phyloP scores from a whole-genome alignment of 495 filamentous ascomycete genomes.

The Penicillium angulare region DNA sequence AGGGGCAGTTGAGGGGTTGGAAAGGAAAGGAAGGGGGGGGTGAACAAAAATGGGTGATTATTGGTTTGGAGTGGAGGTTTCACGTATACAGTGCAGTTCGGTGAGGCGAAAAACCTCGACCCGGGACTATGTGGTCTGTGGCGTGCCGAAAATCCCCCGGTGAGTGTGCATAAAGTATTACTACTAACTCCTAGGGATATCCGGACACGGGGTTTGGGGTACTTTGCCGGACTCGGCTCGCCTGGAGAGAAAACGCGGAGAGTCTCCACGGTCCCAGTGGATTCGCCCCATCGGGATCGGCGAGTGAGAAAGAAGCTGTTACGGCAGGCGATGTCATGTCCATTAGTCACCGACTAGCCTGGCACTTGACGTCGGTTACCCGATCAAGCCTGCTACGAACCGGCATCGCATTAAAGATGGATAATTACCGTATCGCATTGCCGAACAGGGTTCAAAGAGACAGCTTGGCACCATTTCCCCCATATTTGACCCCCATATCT shows the following conservation, averaged over 20 bases:
- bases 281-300: constrained; percentile 8
- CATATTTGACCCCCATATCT: not conserved
- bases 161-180: constrained; percentile 19
- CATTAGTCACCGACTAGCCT: constrained; percentile 2
- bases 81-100: not conserved
- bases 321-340: constrained; percentile 1
- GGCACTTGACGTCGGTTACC: constrained; percentile 29
- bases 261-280: constrained; percentile 13
- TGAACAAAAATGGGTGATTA: not conserved
- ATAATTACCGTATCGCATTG: too few relatives aligned
- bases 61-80: not conserved
- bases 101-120: constrained; percentile 6
- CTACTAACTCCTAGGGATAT: not conserved
- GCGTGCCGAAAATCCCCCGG: constrained; percentile 5
- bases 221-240: constrained; percentile 5
- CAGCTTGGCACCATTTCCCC: constrained; percentile 8
- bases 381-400: too few relatives aligned
- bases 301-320: constrained; percentile 7
- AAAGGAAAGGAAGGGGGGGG: not conserved
- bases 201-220: constrained; percentile 5
- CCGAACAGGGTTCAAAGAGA: constrained; percentile 9
- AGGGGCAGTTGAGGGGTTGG: not conserved
- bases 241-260: constrained; percentile 26
- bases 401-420: too few relatives aligned
- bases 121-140: constrained; percentile 4